These are phyloP conservation scores for Fraxinus anomala DNA, from an alignment of 257 asterid species.

Conservation along the genomic window DNA sequence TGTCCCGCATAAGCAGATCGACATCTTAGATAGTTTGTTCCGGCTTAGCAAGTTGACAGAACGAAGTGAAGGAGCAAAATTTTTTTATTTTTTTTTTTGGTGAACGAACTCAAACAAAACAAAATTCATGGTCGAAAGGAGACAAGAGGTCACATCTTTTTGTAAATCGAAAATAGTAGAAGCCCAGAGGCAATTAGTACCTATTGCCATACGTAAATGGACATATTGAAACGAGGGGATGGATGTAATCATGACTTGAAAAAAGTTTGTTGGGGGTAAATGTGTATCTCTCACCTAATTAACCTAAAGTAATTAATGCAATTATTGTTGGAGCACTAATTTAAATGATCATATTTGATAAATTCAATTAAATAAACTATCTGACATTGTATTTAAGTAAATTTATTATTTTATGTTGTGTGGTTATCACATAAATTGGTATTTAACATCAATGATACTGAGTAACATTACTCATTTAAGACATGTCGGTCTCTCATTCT, in stretches of 20 bases:
- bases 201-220: background rate
- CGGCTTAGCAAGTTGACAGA: background rate
- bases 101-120: background rate
- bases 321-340: too few species aligned
- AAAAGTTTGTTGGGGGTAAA: background rate
- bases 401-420: too few species aligned
- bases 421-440: too few species aligned
- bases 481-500: slow-evolving; percentile 5
- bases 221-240: background rate
- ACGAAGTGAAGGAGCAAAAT: background rate
- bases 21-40: background rate
- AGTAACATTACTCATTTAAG: background rate
- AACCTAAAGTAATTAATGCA: background rate
- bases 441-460: too few species aligned
- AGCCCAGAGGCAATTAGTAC: background rate
- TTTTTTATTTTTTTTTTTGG: background rate
- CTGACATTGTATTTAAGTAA: too few species aligned
- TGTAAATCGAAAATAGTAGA: background rate
- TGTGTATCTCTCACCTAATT: background rate
- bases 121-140: background rate
- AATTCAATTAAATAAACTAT: too few species aligned
- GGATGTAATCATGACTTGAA: background rate
- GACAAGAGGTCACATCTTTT: background rate
- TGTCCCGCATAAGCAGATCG: too few species aligned
- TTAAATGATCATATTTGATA: too few species aligned